Base-by-base conservation (phyloP, 2,329 filamentous ascomycete species). In the Colletotrichum eleusines region DNA sequence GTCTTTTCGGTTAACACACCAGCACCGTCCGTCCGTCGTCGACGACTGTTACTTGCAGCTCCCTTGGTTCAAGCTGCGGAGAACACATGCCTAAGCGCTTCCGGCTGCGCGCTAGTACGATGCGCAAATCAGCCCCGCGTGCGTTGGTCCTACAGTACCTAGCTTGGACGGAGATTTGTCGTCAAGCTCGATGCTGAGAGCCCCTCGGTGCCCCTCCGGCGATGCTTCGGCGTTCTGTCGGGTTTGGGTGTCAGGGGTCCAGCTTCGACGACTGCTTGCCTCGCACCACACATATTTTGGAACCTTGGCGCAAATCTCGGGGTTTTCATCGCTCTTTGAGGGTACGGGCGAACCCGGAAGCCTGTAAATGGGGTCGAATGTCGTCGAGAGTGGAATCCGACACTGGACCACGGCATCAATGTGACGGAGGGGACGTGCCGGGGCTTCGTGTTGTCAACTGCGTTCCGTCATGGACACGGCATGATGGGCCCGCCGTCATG, bases 141-240 rank as follows among this genome's bases (percentile, higher is more conserved):
- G 55, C 67, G 66, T 23, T 46, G 66, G 33, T 58, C n/a, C 54
- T 14, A n/a, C n/a, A n/a, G 33, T 38, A n/a, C n/a, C n/a, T 23
- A n/a, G 33, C 33, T 31, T 58, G 51, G 23, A 54, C 64, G 69
- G 69, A 69, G 69, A 71, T 71, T 69, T 71, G 69, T 71, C 69
- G 69, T 71, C 51, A 63, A 71, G 51, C 64, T 63, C n/a, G 51
- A 71, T 54, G 46, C 28, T 42, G 33, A 38, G 18, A 61, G 57
- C 18, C 26, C 26, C 42, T 35, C 26, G 50, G 57, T 51, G 16
- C 48, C 64, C 46, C 64, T 42, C 44, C 69, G 69, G 69, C 23
- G 65, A 58, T 71, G 69, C 46, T 48, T 71, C 69, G 69, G 69
- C 46, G 64, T 69, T 71, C 64, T 59, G 64, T 71, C 69, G 69